Conservation (phyloP, 1,284 basidiomycete genomes). For the Ustilago lituana region DNA sequence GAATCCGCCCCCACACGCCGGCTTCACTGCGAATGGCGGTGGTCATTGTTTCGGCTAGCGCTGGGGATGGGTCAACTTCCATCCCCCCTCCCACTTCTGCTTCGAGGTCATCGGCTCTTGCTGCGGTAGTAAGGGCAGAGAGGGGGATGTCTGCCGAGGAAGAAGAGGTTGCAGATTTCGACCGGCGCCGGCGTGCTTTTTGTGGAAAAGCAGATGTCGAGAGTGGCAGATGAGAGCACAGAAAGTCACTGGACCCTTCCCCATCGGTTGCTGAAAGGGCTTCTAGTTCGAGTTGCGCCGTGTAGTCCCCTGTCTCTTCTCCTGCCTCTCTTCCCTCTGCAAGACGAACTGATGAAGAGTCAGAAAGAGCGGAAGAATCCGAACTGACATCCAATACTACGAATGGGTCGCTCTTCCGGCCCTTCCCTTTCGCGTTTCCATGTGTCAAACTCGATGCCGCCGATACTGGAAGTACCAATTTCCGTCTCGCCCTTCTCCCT, state of each 20-base stretch:
- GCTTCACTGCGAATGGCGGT: slow-evolving; percentile 12
- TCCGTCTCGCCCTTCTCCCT: neutral
- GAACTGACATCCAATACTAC: slow-evolving; percentile 24
- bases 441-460: neutral
- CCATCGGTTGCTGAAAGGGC: slow-evolving; percentile 26
- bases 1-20: slow-evolving; percentile 15
- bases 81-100: neutral
- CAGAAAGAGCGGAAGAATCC: slow-evolving; percentile 4
- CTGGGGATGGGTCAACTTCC: slow-evolving; percentile 18
- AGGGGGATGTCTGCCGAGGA: slow-evolving; percentile 29
- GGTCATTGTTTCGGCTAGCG: slow-evolving; percentile 23
- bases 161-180: slow-evolving; percentile 7
- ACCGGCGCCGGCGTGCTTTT: slow-evolving; percentile 4
- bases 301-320: slow-evolving; percentile 19
- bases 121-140: neutral
- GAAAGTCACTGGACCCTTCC: too few species aligned
- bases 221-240: slow-evolving; percentile 8
- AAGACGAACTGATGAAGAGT: neutral
- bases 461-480: slow-evolving; percentile 9
- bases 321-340: neutral
- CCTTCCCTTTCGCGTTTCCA: slow-evolving; percentile 20
- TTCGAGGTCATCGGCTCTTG: too few species aligned
- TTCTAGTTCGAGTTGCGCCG: slow-evolving; percentile 28
- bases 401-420: slow-evolving; percentile 39
- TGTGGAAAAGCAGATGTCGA: slow-evolving; percentile 6